Base-by-base conservation (phyloP, 164 flowering plant genomes). In the Taxillus chinensis region DNA sequence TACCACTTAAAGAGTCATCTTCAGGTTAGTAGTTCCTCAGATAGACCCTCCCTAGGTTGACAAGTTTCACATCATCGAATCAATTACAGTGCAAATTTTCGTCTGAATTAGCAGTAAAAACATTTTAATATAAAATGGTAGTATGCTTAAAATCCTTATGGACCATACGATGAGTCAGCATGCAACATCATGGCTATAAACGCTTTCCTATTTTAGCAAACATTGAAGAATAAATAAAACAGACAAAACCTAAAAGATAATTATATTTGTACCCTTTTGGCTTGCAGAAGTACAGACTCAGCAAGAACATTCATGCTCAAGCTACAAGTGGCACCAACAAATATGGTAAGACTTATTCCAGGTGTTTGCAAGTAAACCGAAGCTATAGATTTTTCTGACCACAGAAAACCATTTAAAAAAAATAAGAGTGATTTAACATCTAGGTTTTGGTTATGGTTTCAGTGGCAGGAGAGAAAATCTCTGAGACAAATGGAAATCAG, bases 1-100 rank as follows among this genome's bases (percentile, higher is more conserved):
- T 92, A 92, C 82, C 98, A 92, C 69, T 78, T 92, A 46, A 92
- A 92, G 77, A 92, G 96, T 75, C 98, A 92, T 72, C 95, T 92
- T 63, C 98, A 92, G 92, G 96, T 92, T 77, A 63, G 48, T 45
- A 54, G 37, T 12, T 37, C 49, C 8, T 42, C 13, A 12, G 27
- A 0, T 27, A 27, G 27, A 27, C 27, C 27, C 27, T 27, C 27
- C 27, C 27, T 27, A 27, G 27, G 27, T 2, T 27, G 27, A 2
- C 27, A 27, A 27, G 27, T 27, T 27, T 27, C 27, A 27, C 27
- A 27, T 27, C 27, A 27, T 27, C 27, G 2, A 27, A 27, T 27
- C 27, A 27, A 27, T 27, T 27, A 27, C 27, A 27, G 27, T 27
- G 27, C 27, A 27, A 27, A 0, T 27, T 27, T 27, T 27, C 27